Conservation (phyloP, 495 filamentous ascomycete genomes). For the Clohesyomyces aquaticus region DNA sequence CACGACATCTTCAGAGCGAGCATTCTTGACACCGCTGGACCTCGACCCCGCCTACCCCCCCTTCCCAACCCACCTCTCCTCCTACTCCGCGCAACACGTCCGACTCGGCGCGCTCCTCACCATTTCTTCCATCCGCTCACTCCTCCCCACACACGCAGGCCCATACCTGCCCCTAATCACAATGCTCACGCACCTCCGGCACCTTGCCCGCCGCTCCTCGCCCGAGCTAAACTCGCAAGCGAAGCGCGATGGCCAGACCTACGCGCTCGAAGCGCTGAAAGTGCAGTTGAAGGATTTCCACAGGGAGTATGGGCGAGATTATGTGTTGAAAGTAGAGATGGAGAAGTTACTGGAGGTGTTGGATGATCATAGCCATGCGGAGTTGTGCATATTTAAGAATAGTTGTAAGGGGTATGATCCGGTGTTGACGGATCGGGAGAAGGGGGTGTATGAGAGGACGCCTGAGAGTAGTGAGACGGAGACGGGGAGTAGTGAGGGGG, state of each 20-base stretch:
- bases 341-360: background rate
- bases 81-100: background rate
- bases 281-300: background rate
- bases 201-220: no score
- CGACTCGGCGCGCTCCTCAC: background rate
- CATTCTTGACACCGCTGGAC: background rate
- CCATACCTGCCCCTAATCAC: no score
- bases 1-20: no score
- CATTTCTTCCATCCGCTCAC: background rate
- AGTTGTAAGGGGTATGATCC: background rate
- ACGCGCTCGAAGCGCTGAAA: background rate
- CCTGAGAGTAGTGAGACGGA: background rate
- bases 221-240: background rate
- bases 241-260: background rate
- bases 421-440: background rate
- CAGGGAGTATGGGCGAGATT: background rate
- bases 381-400: background rate
- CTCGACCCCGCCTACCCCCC: background rate
- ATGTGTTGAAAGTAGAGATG: background rate
- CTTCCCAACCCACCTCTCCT: background rate
- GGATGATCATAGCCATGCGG: background rate
- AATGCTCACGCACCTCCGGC: no score
- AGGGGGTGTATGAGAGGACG: slow-evolving; percentile 2
- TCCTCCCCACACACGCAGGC: background rate
- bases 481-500: background rate